phyloP scores from a whole-genome alignment of 768 basidiomycete species.

The Mycena vulgaris region DNA sequence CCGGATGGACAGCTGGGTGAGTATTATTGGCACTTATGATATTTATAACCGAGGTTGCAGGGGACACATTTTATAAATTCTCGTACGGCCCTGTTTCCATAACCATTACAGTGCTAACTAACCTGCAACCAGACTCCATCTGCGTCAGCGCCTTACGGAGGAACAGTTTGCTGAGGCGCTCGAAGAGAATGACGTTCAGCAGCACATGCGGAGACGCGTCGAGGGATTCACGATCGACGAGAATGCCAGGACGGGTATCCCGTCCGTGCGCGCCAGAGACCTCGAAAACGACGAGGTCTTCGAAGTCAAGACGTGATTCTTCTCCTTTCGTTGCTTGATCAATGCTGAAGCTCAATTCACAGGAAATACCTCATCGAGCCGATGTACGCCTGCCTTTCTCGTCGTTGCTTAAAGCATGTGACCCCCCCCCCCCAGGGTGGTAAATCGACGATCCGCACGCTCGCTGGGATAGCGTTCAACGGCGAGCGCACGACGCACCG shows the following conservation, averaged over 20 bases:
- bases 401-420: no score
- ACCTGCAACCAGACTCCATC: conserved; percentile 32
- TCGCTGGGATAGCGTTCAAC: conserved; percentile 33
- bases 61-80: conserved; percentile 41
- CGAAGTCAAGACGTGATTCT: conserved; percentile 33
- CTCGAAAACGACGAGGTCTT: conserved; percentile 35
- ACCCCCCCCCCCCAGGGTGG: conserved; percentile 30
- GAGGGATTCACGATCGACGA: conserved; percentile 34
- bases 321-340: background rate
- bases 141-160: conserved; percentile 40
- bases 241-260: conserved; percentile 34
- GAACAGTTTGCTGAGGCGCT: conserved; percentile 35
- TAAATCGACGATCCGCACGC: conserved; percentile 36
- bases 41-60: conserved; percentile 19
- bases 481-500: conserved; percentile 38
- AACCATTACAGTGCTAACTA: background rate
- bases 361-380: conserved; percentile 40
- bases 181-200: conserved; percentile 26
- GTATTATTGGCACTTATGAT: background rate
- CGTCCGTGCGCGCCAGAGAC: conserved; percentile 37
- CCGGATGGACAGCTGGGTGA: conserved; percentile 40
- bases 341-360: conserved; percentile 11
- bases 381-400: conserved; percentile 25
- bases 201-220: conserved; percentile 32
- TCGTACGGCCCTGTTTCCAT: conserved; percentile 22